Evolutionary conservation across 164 flowering plant genomes (phyloP).

Genomic region (Stephania yunnanensis): DNA sequence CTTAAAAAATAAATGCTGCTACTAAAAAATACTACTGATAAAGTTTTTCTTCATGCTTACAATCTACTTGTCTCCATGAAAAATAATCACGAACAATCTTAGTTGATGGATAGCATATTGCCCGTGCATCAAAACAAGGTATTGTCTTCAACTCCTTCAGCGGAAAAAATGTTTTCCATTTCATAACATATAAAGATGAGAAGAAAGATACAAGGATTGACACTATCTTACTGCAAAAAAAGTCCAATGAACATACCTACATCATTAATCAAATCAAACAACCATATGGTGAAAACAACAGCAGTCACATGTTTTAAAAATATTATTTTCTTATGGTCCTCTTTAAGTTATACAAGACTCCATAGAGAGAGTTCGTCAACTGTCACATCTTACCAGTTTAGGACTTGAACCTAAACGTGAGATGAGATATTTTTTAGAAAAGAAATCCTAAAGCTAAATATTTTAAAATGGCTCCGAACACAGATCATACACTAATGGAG

Average conservation of each 20-base stretch:
- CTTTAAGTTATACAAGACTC: background rate
- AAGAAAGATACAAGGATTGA: conserved; percentile 61
- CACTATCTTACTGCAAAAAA: conserved; percentile 64
- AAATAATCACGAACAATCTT: conserved; percentile 62
- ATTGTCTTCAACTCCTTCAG: conserved; percentile 46
- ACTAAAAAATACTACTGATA: background rate
- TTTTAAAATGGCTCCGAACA: background rate
- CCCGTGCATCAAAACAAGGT: conserved; percentile 84
- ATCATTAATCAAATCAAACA: background rate
- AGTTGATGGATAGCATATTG: conserved; percentile 66
- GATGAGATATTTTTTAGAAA: background rate
- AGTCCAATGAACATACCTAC: background rate
- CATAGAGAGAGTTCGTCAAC: background rate
- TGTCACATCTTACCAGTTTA: background rate
- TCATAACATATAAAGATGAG: conserved; percentile 50
- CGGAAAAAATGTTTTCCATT: conserved; percentile 66
- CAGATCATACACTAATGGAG: background rate
- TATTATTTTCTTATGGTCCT: background rate
- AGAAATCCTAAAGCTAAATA: background rate
- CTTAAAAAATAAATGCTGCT: background rate
- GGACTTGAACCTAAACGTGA: background rate
- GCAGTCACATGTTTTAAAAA: background rate
- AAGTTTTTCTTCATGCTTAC: conserved; percentile 37
- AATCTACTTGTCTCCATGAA: conserved; percentile 92
- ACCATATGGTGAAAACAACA: background rate